Conservation (phyloP, 768 basidiomycete species). For the Phaeotremella skinneri region DNA sequence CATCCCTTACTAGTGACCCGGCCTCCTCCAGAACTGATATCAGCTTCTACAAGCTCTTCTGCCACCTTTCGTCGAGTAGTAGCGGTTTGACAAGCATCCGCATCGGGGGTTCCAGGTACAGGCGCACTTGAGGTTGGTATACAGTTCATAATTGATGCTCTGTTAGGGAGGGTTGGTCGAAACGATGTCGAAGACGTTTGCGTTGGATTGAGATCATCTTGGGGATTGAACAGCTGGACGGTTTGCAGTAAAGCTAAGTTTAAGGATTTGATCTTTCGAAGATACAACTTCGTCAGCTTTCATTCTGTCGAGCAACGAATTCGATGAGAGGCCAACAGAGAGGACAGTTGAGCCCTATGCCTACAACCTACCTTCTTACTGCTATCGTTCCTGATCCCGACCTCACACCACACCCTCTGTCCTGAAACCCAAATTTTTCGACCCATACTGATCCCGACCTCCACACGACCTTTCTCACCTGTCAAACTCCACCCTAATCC, state of each 20-base stretch:
- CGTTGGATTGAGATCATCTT: conserved; percentile 53
- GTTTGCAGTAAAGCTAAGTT: conserved; percentile 65
- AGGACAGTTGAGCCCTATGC: conserved; percentile 28
- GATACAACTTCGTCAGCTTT: neutral
- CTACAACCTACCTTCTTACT: conserved; percentile 57
- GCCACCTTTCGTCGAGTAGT: conserved; percentile 65
- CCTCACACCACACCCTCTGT: conserved; percentile 67
- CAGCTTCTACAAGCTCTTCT: conserved; percentile 62
- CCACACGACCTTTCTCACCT: conserved; percentile 66
- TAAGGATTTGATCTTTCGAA: conserved; percentile 60
- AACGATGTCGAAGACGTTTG: conserved; percentile 12
- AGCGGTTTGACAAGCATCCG: conserved; percentile 64
- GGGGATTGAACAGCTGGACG: conserved; percentile 65
- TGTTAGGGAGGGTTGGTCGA: conserved; percentile 10
- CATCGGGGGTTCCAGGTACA: conserved; percentile 51
- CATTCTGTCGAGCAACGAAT: neutral
- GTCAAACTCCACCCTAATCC: conserved; percentile 57
- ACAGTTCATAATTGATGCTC: conserved; percentile 11
- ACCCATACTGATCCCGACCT: conserved; percentile 65
- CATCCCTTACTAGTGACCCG: conserved; percentile 70
- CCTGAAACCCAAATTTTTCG: conserved; percentile 79
- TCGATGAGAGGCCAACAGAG: neutral
- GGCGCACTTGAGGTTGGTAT: conserved; percentile 22
- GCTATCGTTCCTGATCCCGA: conserved; percentile 67
- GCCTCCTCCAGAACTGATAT: conserved; percentile 58